Evolutionary conservation across 441 rosid species (phyloP).

Genomic region (Capsella rubella): DNA sequence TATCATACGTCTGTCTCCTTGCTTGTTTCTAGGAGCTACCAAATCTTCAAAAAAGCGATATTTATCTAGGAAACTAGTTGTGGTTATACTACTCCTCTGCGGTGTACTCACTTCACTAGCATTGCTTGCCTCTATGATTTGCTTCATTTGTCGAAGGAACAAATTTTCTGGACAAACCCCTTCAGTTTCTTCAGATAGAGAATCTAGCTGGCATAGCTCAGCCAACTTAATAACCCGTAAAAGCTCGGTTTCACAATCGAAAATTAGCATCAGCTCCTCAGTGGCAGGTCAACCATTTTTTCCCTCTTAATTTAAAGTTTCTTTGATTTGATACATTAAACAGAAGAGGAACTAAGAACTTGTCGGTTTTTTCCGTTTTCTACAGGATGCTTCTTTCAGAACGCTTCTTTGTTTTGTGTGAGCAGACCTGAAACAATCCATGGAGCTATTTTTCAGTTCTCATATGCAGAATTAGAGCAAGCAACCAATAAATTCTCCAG

Average conservation of each 20-base stretch:
- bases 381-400: constrained; percentile 72
- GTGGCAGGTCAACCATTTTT: constrained; percentile 33
- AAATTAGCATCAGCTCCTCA: constrained; percentile 51
- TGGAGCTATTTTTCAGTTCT: constrained; percentile 69
- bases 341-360: constrained; percentile 5
- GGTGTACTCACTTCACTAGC: constrained; percentile 70
- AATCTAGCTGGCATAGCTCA: constrained; percentile 79
- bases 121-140: constrained; percentile 65
- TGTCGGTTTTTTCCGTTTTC: background rate
- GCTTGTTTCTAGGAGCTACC: constrained; percentile 55
- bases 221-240: constrained; percentile 70
- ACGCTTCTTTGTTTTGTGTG: constrained; percentile 57
- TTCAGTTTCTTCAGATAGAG: constrained; percentile 67
- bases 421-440: constrained; percentile 59
- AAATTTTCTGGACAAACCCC: constrained; percentile 53
- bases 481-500: constrained; percentile 80
- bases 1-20: constrained; percentile 20
- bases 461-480: constrained; percentile 72
- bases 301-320: background rate
- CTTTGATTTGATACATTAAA: constrained; percentile 15
- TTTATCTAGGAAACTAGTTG: constrained; percentile 59
- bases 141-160: constrained; percentile 62
- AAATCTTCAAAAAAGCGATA: constrained; percentile 53
- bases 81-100: constrained; percentile 63
- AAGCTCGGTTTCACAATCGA: constrained; percentile 55